These are phyloP conservation scores for Raddia guianensis DNA, from an alignment of 176 grass and related monocot genomes.

Conservation along the genomic window DNA sequence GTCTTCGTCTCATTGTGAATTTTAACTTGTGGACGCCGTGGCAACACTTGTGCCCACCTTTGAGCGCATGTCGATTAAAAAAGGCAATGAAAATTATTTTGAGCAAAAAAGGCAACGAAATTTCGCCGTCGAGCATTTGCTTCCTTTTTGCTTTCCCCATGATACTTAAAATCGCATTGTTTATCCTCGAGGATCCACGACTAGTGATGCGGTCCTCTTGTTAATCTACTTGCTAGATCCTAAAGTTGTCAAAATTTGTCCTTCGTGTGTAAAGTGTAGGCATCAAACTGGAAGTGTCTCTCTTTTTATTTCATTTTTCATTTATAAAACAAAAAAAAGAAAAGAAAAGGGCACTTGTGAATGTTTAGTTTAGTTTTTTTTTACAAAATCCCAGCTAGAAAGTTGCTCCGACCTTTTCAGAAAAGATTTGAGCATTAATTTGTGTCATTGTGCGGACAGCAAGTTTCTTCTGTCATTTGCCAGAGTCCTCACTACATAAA, in stretches of 20 bases:
- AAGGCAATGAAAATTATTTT: background rate
- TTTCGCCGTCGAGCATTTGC: background rate
- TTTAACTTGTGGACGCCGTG: conserved; percentile 1
- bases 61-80: background rate
- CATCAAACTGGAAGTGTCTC: background rate
- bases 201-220: background rate
- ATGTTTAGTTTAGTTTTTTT: conserved; percentile 12
- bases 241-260: conserved; percentile 24
- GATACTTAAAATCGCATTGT: background rate
- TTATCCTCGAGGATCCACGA: background rate
- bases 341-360: background rate
- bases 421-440: background rate
- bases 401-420: conserved; percentile 3
- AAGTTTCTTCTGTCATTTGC: conserved; percentile 2
- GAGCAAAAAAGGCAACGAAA: background rate
- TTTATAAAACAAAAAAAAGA: background rate
- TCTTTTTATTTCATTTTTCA: background rate
- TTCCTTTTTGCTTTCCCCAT: background rate
- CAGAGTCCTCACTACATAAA: background rate
- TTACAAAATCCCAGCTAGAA: background rate
- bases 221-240: background rate
- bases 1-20: background rate
- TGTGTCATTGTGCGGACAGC: conserved; percentile 14
- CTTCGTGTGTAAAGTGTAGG: conserved; percentile 15
- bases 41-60: background rate